These are phyloP conservation scores for Rhizophagus prolifer DNA, from an alignment of 192 early-diverging fungal species.

Conservation along the genomic window DNA sequence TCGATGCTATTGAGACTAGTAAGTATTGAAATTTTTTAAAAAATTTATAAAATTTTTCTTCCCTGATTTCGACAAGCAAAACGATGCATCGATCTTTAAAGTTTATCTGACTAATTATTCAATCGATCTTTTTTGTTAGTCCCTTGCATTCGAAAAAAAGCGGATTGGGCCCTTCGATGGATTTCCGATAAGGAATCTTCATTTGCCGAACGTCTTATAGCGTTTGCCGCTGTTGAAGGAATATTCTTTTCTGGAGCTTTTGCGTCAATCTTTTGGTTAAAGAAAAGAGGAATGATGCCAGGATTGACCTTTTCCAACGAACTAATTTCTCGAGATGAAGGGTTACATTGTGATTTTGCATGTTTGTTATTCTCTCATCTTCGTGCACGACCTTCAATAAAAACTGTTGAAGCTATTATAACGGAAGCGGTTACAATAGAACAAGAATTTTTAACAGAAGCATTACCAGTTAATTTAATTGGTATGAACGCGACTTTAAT, in stretches of 20 bases:
- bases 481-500: slow-evolving; percentile 96
- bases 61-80: too few species aligned
- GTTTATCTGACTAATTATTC: not conserved
- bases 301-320: slow-evolving; percentile 98
- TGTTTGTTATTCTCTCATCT: slow-evolving; percentile 89
- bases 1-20: slow-evolving; percentile 92
- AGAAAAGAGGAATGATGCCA: slow-evolving; percentile 98
- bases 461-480: slow-evolving; percentile 89
- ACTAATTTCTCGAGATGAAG: slow-evolving; percentile 96
- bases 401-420: slow-evolving; percentile 71
- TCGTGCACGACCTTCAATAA: slow-evolving; percentile 65
- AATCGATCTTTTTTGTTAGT: slow-evolving; percentile 46
- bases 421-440: slow-evolving; percentile 90
- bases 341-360: slow-evolving; percentile 96
- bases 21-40: slow-evolving; percentile 22
- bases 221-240: slow-evolving; percentile 97
- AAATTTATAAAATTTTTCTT: too few species aligned
- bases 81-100: too few species aligned
- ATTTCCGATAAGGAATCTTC: slow-evolving; percentile 75
- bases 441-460: slow-evolving; percentile 93
- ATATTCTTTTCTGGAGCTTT: slow-evolving; percentile 99
- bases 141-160: slow-evolving; percentile 94
- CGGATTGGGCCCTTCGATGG: slow-evolving; percentile 96
- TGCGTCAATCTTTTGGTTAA: slow-evolving; percentile 99
- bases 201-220: slow-evolving; percentile 90